phyloP scores from a whole-genome alignment of 805 yeast species.

The Metschnikowia picachoensis region DNA sequence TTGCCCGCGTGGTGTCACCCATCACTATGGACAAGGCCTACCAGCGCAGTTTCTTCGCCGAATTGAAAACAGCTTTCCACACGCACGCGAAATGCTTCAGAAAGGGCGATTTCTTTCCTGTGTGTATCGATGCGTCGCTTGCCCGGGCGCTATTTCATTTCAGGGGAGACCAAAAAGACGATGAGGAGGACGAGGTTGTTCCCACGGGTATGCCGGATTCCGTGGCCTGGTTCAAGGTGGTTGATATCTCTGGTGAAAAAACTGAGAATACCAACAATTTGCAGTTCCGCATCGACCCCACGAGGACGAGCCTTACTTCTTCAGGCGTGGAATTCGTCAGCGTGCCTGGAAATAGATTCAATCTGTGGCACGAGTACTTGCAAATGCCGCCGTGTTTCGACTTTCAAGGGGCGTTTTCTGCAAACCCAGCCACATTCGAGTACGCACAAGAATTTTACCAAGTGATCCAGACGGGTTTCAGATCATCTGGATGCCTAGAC shows the following conservation, averaged over 20 bases:
- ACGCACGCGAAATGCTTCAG: slow-evolving; percentile 52
- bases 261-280: background rate
- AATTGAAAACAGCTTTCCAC: slow-evolving; percentile 62
- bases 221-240: slow-evolving; percentile 82
- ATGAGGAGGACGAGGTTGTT: slow-evolving; percentile 27
- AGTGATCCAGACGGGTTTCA: slow-evolving; percentile 51
- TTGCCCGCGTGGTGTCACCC: slow-evolving; percentile 68
- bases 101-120: slow-evolving; percentile 68
- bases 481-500: slow-evolving; percentile 27
- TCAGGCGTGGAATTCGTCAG: slow-evolving; percentile 50
- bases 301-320: slow-evolving; percentile 64
- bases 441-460: slow-evolving; percentile 49
- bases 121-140: slow-evolving; percentile 66
- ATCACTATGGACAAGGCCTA: slow-evolving; percentile 58
- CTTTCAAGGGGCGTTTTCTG: slow-evolving; percentile 23
- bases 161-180: slow-evolving; percentile 19
- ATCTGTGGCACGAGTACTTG: slow-evolving; percentile 47
- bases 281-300: slow-evolving; percentile 58
- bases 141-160: slow-evolving; percentile 50
- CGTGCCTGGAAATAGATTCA: slow-evolving; percentile 31
- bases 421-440: slow-evolving; percentile 33
- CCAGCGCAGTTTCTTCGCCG: slow-evolving; percentile 58
- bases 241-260: slow-evolving; percentile 42
- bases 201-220: slow-evolving; percentile 65
- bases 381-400: slow-evolving; percentile 40